Percentiles rank a stretch among this genome's conserved stretches.
Evolutionary conservation across 2,329 filamentous ascomycete genomes (phyloP).

Genomic region (Neophaeococcomyces mojaviensis): DNA sequence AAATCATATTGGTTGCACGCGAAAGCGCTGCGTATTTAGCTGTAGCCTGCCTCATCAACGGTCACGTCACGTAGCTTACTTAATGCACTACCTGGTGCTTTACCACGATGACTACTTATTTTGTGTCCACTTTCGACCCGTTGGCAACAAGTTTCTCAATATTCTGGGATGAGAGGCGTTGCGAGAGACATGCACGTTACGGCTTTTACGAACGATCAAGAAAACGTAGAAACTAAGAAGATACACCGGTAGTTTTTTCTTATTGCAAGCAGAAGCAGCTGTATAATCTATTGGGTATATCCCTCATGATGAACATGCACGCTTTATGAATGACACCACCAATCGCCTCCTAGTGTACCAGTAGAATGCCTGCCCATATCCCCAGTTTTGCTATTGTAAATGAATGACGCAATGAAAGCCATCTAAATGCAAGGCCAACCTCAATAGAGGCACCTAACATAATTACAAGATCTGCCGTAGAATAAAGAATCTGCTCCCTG

Average conservation of each 20-base stretch:
- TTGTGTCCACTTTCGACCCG: too few species aligned
- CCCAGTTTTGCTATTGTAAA: background rate
- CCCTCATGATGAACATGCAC: conserved; percentile 2
- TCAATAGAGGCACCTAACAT: background rate
- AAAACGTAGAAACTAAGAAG: too few species aligned
- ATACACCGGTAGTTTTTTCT: background rate
- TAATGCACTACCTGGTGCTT: too few species aligned
- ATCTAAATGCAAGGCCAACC: background rate
- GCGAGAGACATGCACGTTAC: too few species aligned
- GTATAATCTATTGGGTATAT: conserved; percentile 10
- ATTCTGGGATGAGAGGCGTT: too few species aligned
- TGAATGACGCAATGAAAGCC: background rate
- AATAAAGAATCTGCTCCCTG: background rate
- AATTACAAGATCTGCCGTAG: conserved; percentile 2
- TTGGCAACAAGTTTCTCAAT: too few species aligned
- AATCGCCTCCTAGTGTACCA: background rate
- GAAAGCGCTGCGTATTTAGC: conserved; percentile 12
- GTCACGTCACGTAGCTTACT: too few species aligned
- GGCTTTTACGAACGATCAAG: too few species aligned
- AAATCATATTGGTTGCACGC: background rate
- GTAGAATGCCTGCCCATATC: conserved; percentile 1
- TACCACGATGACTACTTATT: too few species aligned
- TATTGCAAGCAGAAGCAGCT: conserved; percentile 1
- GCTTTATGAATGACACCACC: background rate
- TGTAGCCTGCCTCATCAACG: conserved; percentile 13